phyloP scores from a whole-genome alignment of 2,329 filamentous ascomycete species.

The Fusarium sp. region DNA sequence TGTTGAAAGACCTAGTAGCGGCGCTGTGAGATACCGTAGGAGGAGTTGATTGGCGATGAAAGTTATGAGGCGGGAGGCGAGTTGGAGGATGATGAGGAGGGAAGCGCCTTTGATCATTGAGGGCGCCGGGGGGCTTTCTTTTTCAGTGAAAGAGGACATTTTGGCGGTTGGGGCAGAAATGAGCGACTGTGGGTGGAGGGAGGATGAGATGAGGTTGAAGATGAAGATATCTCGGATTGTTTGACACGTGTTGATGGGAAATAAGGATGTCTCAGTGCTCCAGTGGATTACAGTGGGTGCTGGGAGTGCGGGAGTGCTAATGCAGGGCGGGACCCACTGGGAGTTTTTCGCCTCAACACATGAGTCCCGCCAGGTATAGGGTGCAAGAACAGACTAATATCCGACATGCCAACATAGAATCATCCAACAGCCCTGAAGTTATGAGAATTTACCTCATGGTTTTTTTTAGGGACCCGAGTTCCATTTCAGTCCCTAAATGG shows the following conservation, averaged over 20 bases:
- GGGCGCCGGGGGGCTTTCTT: neutral
- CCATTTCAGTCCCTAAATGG: accelerated
- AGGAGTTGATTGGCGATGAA: slow-evolving; percentile 93
- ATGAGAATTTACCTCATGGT: neutral
- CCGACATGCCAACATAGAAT: neutral
- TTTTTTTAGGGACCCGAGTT: neutral
- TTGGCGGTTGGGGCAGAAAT: neutral
- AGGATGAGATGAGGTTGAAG: neutral
- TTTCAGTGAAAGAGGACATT: slow-evolving; percentile 2
- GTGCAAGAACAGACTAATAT: neutral
- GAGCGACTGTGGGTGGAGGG: neutral
- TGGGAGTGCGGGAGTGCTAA: neutral
- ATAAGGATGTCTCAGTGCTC: neutral
- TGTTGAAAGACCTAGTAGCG: slow-evolving; percentile 83
- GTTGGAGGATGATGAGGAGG: slow-evolving; percentile 87
- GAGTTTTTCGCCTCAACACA: neutral
- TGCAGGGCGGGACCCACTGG: neutral
- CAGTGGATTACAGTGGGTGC: slow-evolving; percentile 14
- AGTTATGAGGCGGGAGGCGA: slow-evolving; percentile 86
- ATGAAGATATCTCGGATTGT: neutral
- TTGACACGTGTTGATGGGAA: slow-evolving; percentile 32
- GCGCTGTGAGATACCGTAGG: slow-evolving; percentile 86
- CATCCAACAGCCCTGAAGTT: neutral
- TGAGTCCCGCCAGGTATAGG: neutral
- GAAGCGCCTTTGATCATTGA: slow-evolving; percentile 76